These are phyloP conservation scores for Phytophthora fragariae DNA, from an alignment of 352 stramenopile species.

Conservation along the genomic window DNA sequence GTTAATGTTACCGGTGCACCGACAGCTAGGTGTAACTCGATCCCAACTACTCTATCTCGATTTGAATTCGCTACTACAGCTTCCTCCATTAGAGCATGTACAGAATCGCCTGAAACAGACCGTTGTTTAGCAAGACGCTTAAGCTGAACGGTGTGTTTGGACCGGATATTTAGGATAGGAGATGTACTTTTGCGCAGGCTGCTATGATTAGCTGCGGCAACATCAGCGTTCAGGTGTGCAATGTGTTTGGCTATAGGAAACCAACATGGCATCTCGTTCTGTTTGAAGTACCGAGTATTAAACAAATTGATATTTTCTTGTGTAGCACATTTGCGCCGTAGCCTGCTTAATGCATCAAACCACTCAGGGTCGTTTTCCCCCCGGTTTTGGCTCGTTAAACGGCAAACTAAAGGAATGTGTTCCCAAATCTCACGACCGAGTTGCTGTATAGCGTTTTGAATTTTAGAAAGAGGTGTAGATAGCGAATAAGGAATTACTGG, in stretches of 20 bases:
- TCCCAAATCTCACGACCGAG: too few relatives aligned
- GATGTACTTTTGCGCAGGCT: too few relatives aligned
- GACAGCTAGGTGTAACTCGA: background rate
- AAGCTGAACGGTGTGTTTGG: background rate
- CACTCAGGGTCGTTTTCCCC: too few relatives aligned
- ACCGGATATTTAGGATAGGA: too few relatives aligned
- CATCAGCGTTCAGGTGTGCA: too few relatives aligned
- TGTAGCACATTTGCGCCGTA: too few relatives aligned
- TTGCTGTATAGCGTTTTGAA: background rate
- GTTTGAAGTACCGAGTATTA: background rate
- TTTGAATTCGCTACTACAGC: background rate
- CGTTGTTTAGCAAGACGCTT: background rate
- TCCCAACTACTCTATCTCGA: background rate
- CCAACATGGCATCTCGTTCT: too few relatives aligned
- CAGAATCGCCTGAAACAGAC: background rate
- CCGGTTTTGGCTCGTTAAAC: too few relatives aligned
- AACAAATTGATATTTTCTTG: background rate
- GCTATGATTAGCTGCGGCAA: background rate
- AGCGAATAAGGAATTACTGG: constrained; percentile 3
- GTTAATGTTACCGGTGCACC: too few relatives aligned
- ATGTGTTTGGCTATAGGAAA: too few relatives aligned
- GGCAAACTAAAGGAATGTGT: too few relatives aligned
- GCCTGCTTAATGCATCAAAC: too few relatives aligned
- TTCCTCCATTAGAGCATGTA: background rate
- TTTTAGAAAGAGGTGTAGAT: background rate